Conservation (phyloP, 2,329 filamentous ascomycete species). For the Trichophyton mentagrophytes region DNA sequence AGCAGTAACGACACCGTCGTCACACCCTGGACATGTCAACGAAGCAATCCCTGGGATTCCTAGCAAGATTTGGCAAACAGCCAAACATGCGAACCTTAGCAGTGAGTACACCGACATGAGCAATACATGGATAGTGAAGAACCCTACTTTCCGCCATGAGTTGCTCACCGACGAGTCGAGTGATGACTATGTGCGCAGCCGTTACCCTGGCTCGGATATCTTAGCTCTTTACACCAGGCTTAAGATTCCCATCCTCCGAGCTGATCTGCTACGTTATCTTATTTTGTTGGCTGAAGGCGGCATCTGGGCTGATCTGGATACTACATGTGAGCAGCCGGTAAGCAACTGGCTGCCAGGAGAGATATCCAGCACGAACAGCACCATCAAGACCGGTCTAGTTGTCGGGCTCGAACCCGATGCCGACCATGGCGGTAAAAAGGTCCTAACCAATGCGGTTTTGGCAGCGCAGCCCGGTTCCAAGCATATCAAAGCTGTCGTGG, state of each 20-base stretch:
- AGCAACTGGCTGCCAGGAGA: slow-evolving; percentile 26
- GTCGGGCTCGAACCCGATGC: slow-evolving; percentile 31
- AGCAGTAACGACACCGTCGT: neutral
- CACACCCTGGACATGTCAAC: neutral
- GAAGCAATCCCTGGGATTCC: slow-evolving; percentile 10
- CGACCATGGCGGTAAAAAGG: slow-evolving; percentile 4
- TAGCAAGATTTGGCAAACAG: slow-evolving; percentile 16
- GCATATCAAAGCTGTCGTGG: slow-evolving; percentile 14
- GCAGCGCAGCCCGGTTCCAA: slow-evolving; percentile 13
- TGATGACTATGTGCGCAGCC: slow-evolving; percentile 22
- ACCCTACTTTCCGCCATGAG: slow-evolving; percentile 18
- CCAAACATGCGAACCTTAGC: slow-evolving; percentile 17
- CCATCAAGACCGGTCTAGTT: slow-evolving; percentile 20
- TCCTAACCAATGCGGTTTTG: slow-evolving; percentile 19
- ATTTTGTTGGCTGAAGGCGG: slow-evolving; percentile 31
- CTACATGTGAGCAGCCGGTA: slow-evolving; percentile 24
- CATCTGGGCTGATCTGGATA: slow-evolving; percentile 33
- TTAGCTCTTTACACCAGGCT: slow-evolving; percentile 25
- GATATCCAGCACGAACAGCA: slow-evolving; percentile 15
- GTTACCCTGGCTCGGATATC: slow-evolving; percentile 28
- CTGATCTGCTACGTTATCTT: slow-evolving; percentile 34
- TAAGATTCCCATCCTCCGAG: slow-evolving; percentile 28
- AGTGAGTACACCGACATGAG: slow-evolving; percentile 13
- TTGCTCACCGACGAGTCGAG: slow-evolving; percentile 22
- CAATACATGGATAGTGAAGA: slow-evolving; percentile 19